Evolutionary conservation across 1,139 yeast species (phyloP).

Genomic region (Arxiozyma slooffiae): DNA sequence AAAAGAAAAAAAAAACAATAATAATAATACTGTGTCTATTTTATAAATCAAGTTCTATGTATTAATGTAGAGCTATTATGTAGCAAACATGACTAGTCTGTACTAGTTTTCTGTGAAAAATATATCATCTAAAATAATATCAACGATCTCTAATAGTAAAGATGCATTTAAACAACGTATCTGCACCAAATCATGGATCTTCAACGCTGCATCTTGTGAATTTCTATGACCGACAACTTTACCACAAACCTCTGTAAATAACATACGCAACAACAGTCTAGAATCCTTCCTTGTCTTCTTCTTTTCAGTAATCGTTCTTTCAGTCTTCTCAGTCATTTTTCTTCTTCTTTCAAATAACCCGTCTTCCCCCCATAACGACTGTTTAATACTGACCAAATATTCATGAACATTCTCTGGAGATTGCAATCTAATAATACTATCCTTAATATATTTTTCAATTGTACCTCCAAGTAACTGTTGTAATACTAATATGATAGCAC

Average conservation of each 20-base stretch:
- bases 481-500: slow-evolving; percentile 69
- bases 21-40: not conserved
- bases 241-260: slow-evolving; percentile 59
- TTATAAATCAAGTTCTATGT: no score
- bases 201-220: slow-evolving; percentile 52
- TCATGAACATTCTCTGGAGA: slow-evolving; percentile 45
- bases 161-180: slow-evolving; percentile 63
- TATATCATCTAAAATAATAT: slow-evolving; percentile 6
- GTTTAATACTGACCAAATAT: slow-evolving; percentile 36
- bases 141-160: slow-evolving; percentile 45
- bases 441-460: slow-evolving; percentile 61
- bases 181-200: slow-evolving; percentile 60
- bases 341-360: slow-evolving; percentile 17
- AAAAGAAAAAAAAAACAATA: no score
- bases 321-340: slow-evolving; percentile 19
- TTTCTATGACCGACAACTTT: slow-evolving; percentile 63
- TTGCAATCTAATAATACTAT: slow-evolving; percentile 37
- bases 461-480: slow-evolving; percentile 87
- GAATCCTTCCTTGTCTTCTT: slow-evolving; percentile 51
- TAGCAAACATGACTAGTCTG: not conserved
- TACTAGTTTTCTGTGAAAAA: not conserved
- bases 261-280: slow-evolving; percentile 42
- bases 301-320: slow-evolving; percentile 45
- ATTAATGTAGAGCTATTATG: no score
- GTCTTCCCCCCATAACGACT: slow-evolving; percentile 46